A percentile compares a stretch with the other conserved stretches of the same genome.
phyloP scores from a whole-genome alignment of 2,329 filamentous ascomycete genomes.

The Alternaria hordeiaustralica region DNA sequence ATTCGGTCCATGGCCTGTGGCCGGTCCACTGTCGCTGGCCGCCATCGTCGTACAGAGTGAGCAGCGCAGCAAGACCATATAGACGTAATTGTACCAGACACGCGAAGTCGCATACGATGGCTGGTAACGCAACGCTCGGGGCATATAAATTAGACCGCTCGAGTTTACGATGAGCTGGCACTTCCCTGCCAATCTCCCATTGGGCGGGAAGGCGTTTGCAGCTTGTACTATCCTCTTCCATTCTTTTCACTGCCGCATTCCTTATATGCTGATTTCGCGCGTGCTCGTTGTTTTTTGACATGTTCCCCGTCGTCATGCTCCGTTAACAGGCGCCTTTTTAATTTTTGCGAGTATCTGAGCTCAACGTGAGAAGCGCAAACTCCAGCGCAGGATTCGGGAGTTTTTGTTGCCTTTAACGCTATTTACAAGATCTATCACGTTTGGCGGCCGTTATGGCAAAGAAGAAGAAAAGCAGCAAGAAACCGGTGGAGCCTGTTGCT shows the following conservation, averaged over 20 bases:
- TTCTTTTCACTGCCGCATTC: constrained; percentile 32
- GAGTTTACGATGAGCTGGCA: constrained; percentile 40
- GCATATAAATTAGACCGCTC: constrained; percentile 45
- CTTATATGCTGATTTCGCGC: constrained; percentile 47
- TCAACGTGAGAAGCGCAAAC: constrained; percentile 33
- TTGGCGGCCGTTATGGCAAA: constrained; percentile 36
- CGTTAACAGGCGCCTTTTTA: constrained; percentile 44
- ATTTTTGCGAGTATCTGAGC: constrained; percentile 26
- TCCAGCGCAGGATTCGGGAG: constrained; percentile 1
- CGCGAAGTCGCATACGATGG: constrained; percentile 30
- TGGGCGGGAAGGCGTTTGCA: constrained; percentile 35
- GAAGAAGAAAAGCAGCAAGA: constrained; percentile 42
- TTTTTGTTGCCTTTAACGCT: constrained; percentile 13
- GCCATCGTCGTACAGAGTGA: constrained; percentile 24
- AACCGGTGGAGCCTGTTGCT: constrained; percentile 36
- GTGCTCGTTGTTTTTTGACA: constrained; percentile 38
- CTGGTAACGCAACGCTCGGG: constrained; percentile 34
- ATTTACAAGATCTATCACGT: constrained; percentile 32
- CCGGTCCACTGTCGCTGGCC: constrained; percentile 17
- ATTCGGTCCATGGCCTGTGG: constrained; percentile 18
- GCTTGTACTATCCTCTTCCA: constrained; percentile 38
- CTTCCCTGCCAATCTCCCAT: constrained; percentile 37
- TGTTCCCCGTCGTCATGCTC: constrained; percentile 45
- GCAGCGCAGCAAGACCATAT: constrained; percentile 21
- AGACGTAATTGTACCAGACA: constrained; percentile 30